Conservation (phyloP, 805 yeast species). For the Dipodascus geniculatus region DNA sequence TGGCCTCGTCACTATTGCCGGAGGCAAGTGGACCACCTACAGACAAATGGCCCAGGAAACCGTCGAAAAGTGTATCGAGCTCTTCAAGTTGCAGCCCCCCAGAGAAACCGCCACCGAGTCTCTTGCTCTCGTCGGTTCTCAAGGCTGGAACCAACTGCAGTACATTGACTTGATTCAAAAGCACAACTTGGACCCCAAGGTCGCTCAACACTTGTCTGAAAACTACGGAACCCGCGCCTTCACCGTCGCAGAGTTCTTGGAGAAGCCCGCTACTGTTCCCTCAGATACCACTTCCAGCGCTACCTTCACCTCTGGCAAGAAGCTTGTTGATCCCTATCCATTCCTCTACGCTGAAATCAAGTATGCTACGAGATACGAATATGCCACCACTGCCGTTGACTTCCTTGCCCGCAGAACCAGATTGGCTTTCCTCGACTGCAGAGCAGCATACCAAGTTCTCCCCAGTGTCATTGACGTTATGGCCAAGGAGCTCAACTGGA, state of each 20-base stretch:
- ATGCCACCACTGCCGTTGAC: conserved; percentile 78
- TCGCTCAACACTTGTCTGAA: conserved; percentile 71
- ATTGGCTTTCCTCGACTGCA: conserved; percentile 81
- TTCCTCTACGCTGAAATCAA: conserved; percentile 77
- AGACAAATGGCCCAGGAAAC: conserved; percentile 97
- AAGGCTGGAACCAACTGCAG: conserved; percentile 61
- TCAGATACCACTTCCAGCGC: conserved; percentile 20
- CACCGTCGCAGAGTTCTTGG: conserved; percentile 47
- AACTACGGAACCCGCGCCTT: conserved; percentile 84
- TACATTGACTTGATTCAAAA: conserved; percentile 72
- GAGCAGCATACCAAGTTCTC: conserved; percentile 67
- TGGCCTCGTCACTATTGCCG: conserved; percentile 80
- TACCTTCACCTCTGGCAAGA: conserved; percentile 22
- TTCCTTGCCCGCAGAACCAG: conserved; percentile 89
- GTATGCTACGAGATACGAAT: conserved; percentile 73
- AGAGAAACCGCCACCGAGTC: conserved; percentile 31
- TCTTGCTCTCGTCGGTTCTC: conserved; percentile 65
- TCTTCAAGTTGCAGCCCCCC: conserved; percentile 30
- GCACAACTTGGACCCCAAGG: conserved; percentile 55
- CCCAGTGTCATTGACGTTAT: conserved; percentile 79
- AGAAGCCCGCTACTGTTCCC: conserved; percentile 7
- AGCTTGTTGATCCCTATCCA: conserved; percentile 56
- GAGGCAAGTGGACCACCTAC: conserved; percentile 98
- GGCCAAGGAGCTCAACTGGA: conserved; percentile 75
- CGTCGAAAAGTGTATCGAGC: conserved; percentile 55